Percentiles rank a stretch among this genome's conserved stretches.
These are phyloP conservation scores for Crepidotus variabilis DNA, from an alignment of 768 basidiomycete genomes.

Conservation along the genomic window DNA sequence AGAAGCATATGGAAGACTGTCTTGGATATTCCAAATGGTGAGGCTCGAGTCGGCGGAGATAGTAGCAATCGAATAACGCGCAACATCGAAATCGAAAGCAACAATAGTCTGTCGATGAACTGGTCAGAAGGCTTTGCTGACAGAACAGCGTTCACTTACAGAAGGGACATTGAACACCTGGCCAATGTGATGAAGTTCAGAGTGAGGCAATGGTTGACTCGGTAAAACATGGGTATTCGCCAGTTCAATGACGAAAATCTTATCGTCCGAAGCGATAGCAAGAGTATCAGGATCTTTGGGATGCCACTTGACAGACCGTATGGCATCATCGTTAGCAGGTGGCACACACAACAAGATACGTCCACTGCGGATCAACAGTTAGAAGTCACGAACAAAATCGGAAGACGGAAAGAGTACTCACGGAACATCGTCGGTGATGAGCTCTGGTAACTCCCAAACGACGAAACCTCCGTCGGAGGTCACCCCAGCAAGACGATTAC, in stretches of 20 bases:
- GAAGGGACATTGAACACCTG: conserved; percentile 68
- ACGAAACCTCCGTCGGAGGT: conserved; percentile 89
- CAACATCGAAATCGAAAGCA: conserved; percentile 81
- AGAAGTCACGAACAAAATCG: conserved; percentile 1
- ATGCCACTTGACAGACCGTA: conserved; percentile 87
- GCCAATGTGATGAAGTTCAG: conserved; percentile 65
- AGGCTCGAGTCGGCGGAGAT: conserved; percentile 81
- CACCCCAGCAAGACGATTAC: conserved; percentile 79
- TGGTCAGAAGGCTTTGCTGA: conserved; percentile 3
- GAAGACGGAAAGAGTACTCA: conserved; percentile 35
- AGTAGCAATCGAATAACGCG: conserved; percentile 73
- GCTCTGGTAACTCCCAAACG: conserved; percentile 81
- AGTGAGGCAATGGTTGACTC: conserved; percentile 63
- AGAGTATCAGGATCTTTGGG: conserved; percentile 76
- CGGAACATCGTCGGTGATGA: conserved; percentile 86
- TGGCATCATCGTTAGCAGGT: conserved; percentile 58
- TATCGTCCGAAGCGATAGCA: conserved; percentile 78
- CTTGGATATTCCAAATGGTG: conserved; percentile 79
- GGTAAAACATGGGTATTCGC: conserved; percentile 55
- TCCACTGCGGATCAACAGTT: conserved; percentile 40
- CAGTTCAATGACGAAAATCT: conserved; percentile 75
- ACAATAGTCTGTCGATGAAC: conserved; percentile 55
- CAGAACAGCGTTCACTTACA: conserved; percentile 35
- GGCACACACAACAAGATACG: conserved; percentile 64
- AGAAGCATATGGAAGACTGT: conserved; percentile 70